phyloP scores from a whole-genome alignment of 805 yeast species.

The Kodamaea hsintzibuensis region DNA sequence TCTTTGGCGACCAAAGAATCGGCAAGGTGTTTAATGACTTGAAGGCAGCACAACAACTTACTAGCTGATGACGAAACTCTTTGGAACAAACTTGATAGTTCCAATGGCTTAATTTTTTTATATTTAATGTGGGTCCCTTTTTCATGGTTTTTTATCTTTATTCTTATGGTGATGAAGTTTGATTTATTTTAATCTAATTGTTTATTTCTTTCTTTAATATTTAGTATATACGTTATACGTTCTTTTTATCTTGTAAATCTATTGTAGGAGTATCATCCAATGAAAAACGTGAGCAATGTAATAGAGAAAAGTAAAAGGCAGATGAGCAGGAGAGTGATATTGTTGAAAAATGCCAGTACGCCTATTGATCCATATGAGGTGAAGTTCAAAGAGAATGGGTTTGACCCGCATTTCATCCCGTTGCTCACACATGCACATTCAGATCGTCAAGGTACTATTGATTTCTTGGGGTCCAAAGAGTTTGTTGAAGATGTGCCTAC shows the following conservation, averaged over 20 bases:
- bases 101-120: neutral
- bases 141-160: slow-evolving; percentile 7
- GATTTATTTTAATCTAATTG: neutral
- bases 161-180: neutral
- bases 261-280: neutral
- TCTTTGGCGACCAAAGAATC: slow-evolving; percentile 46
- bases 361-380: slow-evolving; percentile 69
- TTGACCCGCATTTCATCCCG: slow-evolving; percentile 63
- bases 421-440: slow-evolving; percentile 65
- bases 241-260: neutral
- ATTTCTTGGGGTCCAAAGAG: slow-evolving; percentile 43
- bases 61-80: neutral
- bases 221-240: neutral
- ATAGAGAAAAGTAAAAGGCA: neutral
- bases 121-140: neutral
- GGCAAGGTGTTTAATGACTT: slow-evolving; percentile 32
- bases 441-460: slow-evolving; percentile 45
- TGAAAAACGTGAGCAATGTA: neutral
- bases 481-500: slow-evolving; percentile 46
- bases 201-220: neutral
- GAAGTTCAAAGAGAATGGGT: slow-evolving; percentile 36
- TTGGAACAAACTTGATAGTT: neutral
- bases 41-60: slow-evolving; percentile 1
- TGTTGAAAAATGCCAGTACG: slow-evolving; percentile 71
- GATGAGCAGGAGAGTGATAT: slow-evolving; percentile 30